phyloP scores from a whole-genome alignment of 2,329 filamentous ascomycete species.

The Daldinia sp. region DNA sequence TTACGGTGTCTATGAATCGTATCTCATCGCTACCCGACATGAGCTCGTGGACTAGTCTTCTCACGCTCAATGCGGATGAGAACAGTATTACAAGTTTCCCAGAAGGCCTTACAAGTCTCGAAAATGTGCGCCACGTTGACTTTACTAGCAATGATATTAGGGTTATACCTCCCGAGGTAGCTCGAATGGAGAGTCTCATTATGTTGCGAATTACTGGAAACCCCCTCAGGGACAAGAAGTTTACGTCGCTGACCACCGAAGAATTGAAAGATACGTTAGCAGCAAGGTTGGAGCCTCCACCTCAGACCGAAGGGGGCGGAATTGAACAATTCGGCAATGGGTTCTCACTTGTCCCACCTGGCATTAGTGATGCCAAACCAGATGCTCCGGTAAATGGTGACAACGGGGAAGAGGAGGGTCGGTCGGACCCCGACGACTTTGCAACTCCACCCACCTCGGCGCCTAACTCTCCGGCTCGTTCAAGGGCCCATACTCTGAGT shows the following conservation, averaged over 20 bases:
- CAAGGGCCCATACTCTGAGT: slow-evolving; percentile 62
- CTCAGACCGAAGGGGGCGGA: slow-evolving; percentile 43
- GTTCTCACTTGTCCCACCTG: slow-evolving; percentile 22
- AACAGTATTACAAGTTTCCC: slow-evolving; percentile 85
- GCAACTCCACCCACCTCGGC: slow-evolving; percentile 69
- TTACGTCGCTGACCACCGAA: slow-evolving; percentile 81
- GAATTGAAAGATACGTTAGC: slow-evolving; percentile 82
- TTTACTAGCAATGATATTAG: slow-evolving; percentile 88
- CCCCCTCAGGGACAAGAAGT: slow-evolving; percentile 88
- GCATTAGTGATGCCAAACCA: slow-evolving; percentile 3
- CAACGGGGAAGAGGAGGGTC: slow-evolving; percentile 57
- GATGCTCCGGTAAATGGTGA: slow-evolving; percentile 48
- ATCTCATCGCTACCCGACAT: slow-evolving; percentile 79
- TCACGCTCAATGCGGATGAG: slow-evolving; percentile 81
- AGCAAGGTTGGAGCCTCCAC: slow-evolving; percentile 72
- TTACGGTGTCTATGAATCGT: slow-evolving; percentile 85
- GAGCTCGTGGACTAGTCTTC: slow-evolving; percentile 77
- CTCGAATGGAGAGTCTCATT: slow-evolving; percentile 80
- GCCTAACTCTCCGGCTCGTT: slow-evolving; percentile 62
- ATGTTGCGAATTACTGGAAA: slow-evolving; percentile 88
- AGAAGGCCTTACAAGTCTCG: slow-evolving; percentile 75
- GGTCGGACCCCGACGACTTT: slow-evolving; percentile 67
- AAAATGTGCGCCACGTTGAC: slow-evolving; percentile 79
- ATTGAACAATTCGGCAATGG: slow-evolving; percentile 47
- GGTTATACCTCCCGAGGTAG: slow-evolving; percentile 79